These are phyloP conservation scores for Cymbopogon flexuosus DNA, from an alignment of 202 grass and related monocot species.

Conservation along the genomic window DNA sequence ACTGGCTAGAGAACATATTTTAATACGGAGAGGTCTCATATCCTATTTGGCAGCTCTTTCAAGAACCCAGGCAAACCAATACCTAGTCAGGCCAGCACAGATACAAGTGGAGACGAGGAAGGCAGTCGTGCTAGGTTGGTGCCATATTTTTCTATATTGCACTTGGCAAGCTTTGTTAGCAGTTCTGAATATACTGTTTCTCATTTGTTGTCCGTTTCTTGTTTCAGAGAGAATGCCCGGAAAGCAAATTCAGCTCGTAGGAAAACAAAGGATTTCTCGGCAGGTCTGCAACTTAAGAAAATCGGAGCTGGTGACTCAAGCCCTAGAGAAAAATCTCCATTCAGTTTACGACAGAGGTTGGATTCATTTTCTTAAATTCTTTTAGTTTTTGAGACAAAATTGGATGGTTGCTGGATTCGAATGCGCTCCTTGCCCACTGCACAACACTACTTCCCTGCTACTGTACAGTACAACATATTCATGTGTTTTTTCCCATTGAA, in stretches of 20 bases:
- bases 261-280: constrained; percentile 47
- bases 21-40: not conserved
- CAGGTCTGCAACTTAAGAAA: constrained; percentile 28
- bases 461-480: not conserved
- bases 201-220: not conserved
- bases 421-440: not conserved
- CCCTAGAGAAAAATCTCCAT: constrained; percentile 39
- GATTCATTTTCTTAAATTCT: constrained; percentile 4
- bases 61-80: constrained; percentile 48
- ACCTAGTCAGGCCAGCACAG: constrained; percentile 27
- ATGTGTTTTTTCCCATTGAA: not conserved
- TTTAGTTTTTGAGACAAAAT: not conserved
- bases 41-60: constrained; percentile 38
- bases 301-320: constrained; percentile 7
- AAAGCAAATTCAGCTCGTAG: constrained; percentile 45
- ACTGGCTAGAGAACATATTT: constrained; percentile 15
- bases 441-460: not conserved
- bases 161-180: not conserved
- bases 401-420: not conserved
- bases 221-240: constrained; percentile 40
- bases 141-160: constrained; percentile 3
- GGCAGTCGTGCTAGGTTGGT: constrained; percentile 51
- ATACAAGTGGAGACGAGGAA: constrained; percentile 54
- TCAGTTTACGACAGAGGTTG: constrained; percentile 24
- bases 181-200: not conserved